Percentiles rank a stretch among this genome's conserved stretches.
These are phyloP conservation scores for Nymphaea thermarum DNA, from an alignment of 164 flowering plant genomes.

Conservation along the genomic window DNA sequence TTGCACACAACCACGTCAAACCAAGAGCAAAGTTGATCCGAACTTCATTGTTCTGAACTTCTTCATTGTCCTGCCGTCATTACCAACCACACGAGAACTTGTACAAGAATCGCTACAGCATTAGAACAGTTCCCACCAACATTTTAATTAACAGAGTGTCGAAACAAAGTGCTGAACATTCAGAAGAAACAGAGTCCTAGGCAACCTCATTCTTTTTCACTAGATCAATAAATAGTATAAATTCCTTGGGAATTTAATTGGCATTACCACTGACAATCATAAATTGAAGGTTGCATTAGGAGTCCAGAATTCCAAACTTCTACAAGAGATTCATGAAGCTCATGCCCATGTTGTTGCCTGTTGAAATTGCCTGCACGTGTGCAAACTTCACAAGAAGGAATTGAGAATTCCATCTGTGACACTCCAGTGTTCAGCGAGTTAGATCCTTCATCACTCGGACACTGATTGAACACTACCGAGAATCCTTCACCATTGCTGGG, in stretches of 20 bases:
- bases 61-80: too few species aligned
- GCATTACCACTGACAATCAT: neutral
- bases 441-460: slow-evolving; percentile 14
- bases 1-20: too few species aligned
- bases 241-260: neutral
- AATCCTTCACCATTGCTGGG: neutral
- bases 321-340: slow-evolving; percentile 24
- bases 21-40: too few species aligned
- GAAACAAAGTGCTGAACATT: neutral
- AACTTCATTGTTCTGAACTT: too few species aligned
- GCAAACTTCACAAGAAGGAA: slow-evolving; percentile 12
- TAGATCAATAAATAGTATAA: too few species aligned
- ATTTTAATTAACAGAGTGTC: too few species aligned
- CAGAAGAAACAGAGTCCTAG: neutral
- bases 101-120: too few species aligned
- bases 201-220: too few species aligned
- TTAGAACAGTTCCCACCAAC: neutral
- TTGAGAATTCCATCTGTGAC: slow-evolving; percentile 12
- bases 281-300: neutral
- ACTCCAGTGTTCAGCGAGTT: slow-evolving; percentile 10
- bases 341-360: slow-evolving; percentile 20
- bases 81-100: too few species aligned
- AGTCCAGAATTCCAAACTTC: slow-evolving; percentile 11
- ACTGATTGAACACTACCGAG: slow-evolving; percentile 15
- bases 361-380: slow-evolving; percentile 5